These are phyloP conservation scores for Candida loeiensis DNA, from an alignment of 805 yeast species.

Conservation along the genomic window DNA sequence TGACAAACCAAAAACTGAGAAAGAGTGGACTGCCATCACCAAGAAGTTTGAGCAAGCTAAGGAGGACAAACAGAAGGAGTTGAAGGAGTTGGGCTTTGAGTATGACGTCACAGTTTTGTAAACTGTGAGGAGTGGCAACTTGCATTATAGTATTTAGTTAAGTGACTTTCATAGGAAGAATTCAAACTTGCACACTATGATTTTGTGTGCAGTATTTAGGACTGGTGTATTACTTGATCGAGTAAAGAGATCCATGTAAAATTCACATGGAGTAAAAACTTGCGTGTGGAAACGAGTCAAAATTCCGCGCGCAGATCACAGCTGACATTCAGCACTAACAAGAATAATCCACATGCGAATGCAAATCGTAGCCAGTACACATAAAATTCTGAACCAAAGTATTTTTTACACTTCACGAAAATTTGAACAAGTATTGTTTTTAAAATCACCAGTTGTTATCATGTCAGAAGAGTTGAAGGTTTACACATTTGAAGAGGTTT, in stretches of 20 bases:
- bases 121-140: background rate
- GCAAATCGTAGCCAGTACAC: background rate
- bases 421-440: constrained; percentile 2
- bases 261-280: background rate
- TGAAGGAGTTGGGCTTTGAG: constrained; percentile 58
- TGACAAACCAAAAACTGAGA: constrained; percentile 55
- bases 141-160: background rate
- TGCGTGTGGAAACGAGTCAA: background rate
- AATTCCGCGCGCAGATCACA: too few species aligned
- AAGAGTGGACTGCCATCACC: constrained; percentile 53
- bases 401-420: background rate
- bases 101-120: constrained; percentile 28
- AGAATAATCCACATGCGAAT: constrained; percentile 1
- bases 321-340: too few species aligned
- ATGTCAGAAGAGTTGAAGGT: constrained; percentile 30
- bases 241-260: constrained; percentile 4
- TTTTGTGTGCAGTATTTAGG: background rate
- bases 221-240: constrained; percentile 1
- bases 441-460: constrained; percentile 2
- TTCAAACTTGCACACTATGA: background rate
- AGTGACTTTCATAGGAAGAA: background rate
- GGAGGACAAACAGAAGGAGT: constrained; percentile 43
- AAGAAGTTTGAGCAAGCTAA: constrained; percentile 42
- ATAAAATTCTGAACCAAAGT: background rate
- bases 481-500: constrained; percentile 53